Percentiles rank a stretch among this genome's conserved stretches.
These are phyloP conservation scores for Aschersonia sp. DNA, from an alignment of 2,329 filamentous ascomycete species.

Conservation along the genomic window DNA sequence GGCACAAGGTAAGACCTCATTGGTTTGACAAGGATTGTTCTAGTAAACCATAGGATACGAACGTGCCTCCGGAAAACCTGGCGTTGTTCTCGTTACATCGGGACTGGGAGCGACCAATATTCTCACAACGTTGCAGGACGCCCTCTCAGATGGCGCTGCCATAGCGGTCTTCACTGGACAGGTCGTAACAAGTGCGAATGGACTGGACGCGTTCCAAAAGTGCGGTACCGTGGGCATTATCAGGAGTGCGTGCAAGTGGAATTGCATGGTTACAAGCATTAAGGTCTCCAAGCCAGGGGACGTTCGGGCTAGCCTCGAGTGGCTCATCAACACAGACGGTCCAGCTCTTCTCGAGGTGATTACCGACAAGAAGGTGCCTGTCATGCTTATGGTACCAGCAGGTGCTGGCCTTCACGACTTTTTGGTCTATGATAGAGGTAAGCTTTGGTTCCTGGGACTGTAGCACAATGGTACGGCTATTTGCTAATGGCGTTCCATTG, in stretches of 20 bases:
- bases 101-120: slow-evolving; percentile 95
- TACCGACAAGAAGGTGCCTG: slow-evolving; percentile 81
- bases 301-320: slow-evolving; percentile 62
- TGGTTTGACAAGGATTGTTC: neutral
- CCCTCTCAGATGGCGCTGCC: slow-evolving; percentile 85
- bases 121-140: slow-evolving; percentile 91
- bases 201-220: slow-evolving; percentile 94
- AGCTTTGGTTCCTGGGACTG: slow-evolving; percentile 6
- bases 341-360: slow-evolving; percentile 85
- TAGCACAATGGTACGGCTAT: slow-evolving; percentile 2
- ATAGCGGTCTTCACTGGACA: slow-evolving; percentile 94
- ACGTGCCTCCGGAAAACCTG: slow-evolving; percentile 80
- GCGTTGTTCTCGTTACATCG: slow-evolving; percentile 92
- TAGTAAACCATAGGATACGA: slow-evolving; percentile 41
- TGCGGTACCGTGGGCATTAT: slow-evolving; percentile 91
- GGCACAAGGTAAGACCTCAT: slow-evolving; percentile 54
- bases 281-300: slow-evolving; percentile 49
- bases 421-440: slow-evolving; percentile 30
- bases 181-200: slow-evolving; percentile 79
- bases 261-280: slow-evolving; percentile 93
- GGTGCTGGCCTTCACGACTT: slow-evolving; percentile 86
- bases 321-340: slow-evolving; percentile 78
- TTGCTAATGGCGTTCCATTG: slow-evolving; percentile 15
- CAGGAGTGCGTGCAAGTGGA: slow-evolving; percentile 95
- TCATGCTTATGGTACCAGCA: slow-evolving; percentile 93